These are phyloP conservation scores for Salix exigua DNA, from an alignment of 345 rosid species.

Conservation along the genomic window DNA sequence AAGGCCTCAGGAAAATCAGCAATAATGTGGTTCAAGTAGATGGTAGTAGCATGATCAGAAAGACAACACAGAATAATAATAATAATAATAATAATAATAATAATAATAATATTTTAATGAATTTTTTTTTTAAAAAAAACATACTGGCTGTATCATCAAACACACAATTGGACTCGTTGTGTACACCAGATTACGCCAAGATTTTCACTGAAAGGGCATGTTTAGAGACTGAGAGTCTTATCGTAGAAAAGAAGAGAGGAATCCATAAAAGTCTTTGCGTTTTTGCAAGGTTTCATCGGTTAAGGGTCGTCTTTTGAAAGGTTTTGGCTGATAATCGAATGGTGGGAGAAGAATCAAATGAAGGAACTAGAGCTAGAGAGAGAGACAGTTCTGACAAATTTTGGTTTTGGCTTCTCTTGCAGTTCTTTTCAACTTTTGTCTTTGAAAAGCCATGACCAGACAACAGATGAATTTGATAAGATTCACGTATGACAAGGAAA, in stretches of 20 bases:
- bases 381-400: neutral
- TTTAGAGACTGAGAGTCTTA: too few relatives aligned
- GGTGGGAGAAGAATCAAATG: constrained; percentile 38
- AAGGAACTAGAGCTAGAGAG: constrained; percentile 20
- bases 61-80: too few relatives aligned
- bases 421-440: constrained; percentile 37
- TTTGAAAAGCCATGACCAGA: constrained; percentile 40
- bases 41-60: constrained; percentile 49
- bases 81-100: too few relatives aligned
- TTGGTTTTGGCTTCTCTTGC: constrained; percentile 17
- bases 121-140: too few relatives aligned
- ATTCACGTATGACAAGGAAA: too few relatives aligned
- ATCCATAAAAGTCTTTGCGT: constrained; percentile 72
- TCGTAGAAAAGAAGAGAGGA: constrained; percentile 54
- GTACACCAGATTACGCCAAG: too few relatives aligned
- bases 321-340: constrained; percentile 62
- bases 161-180: too few relatives aligned
- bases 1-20: constrained; percentile 89
- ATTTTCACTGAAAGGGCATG: too few relatives aligned
- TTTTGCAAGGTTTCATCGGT: constrained; percentile 67
- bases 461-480: neutral
- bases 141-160: too few relatives aligned
- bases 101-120: too few relatives aligned
- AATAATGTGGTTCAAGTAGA: constrained; percentile 77
- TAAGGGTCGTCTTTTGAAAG: constrained; percentile 57